Evolutionary conservation across 805 yeast genomes (phyloP).

Genomic region (Komagataella ulmi): DNA sequence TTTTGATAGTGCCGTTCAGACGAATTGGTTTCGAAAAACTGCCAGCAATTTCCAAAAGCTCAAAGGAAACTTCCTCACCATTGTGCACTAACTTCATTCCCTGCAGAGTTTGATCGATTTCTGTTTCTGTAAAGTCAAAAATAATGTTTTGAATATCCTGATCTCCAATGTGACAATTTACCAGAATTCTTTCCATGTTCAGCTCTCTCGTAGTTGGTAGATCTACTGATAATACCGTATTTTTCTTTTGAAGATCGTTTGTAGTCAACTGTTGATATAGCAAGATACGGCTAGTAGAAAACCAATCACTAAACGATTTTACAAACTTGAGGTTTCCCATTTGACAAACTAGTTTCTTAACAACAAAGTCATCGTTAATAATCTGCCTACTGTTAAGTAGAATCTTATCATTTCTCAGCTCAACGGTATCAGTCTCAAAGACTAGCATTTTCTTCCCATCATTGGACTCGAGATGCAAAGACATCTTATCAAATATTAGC

Average conservation of each 20-base stretch:
- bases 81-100: neutral
- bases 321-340: neutral
- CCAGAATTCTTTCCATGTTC: conserved; percentile 15
- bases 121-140: conserved; percentile 1
- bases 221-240: neutral
- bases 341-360: neutral
- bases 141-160: conserved; percentile 16
- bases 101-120: neutral
- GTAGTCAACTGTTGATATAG: neutral
- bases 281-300: neutral
- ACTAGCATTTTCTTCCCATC: neutral
- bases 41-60: neutral
- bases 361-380: neutral
- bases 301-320: neutral
- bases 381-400: neutral
- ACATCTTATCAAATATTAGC: neutral
- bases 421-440: neutral
- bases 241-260: neutral
- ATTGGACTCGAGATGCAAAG: neutral
- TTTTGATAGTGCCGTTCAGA: neutral
- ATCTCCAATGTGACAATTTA: conserved; percentile 18
- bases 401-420: neutral
- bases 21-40: neutral
- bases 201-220: conserved; percentile 16
- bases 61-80: neutral